Base-by-base conservation (phyloP, 108 stramenopile species). In the Cyclotella cryptica region DNA sequence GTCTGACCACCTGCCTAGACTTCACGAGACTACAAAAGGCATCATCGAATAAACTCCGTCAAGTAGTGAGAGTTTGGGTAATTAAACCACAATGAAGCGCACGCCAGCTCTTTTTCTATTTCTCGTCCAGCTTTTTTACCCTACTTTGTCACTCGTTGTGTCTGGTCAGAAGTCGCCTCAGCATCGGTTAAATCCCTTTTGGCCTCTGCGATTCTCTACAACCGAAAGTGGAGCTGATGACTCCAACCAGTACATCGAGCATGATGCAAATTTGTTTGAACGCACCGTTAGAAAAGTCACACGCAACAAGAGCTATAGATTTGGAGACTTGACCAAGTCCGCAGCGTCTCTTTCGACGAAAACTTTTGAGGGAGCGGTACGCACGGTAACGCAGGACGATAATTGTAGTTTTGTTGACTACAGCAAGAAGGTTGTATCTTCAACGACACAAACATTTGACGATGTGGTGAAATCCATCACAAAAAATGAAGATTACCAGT, bases 341-440 rank as follows among this genome's bases (percentile, higher is more conserved):
- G 73, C 47, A 9, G 46, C 46, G 22, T 14, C 60, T 46, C 19
- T 45, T 7, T 44, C 76, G n/a, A 74, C 79, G 4, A 66, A 60
- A 28, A 68, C 41, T 44, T 51, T 77, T 29, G 61, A 69, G 40
- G 69, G 61, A 40, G 61, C 62, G 10, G 77, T 77, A 24, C 47
- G 72, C n/a, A 54, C 58, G 10, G 72, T 69, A 15, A 74, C 72
- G 8, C 35, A 41, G 44, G 67, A 80, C 53, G 68, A 80, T 18
- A 41, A 67, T 18, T 80, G 77, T 55, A 29, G 66, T 57, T 81
- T 81, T 63, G 80, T 75, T 10, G 80, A 81, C 43, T 52, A 72
- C 30, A 71, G 57, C 15, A 77, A 77, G 22, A 77, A 71, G 21
- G 76, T 62, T 10, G 40, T 77, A 13, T 49, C 69, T 3, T 57